Evolutionary conservation across 768 basidiomycete species (phyloP).

Genomic region (Ramaria rubella): DNA sequence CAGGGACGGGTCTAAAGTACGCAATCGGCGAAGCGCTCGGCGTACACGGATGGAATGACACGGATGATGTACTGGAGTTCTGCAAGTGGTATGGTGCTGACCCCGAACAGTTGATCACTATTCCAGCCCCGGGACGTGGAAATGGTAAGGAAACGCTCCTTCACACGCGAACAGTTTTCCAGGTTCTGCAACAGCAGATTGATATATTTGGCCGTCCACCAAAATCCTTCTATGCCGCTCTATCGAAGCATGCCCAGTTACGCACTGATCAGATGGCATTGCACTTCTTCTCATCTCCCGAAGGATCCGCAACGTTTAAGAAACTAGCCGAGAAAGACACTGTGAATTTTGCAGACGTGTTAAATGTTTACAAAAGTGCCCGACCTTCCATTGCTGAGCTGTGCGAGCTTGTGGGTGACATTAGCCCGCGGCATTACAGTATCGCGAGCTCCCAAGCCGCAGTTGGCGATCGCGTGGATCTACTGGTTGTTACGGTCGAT

Average conservation of each 20-base stretch:
- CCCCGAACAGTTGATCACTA: slow-evolving; percentile 69
- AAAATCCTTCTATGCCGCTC: slow-evolving; percentile 89
- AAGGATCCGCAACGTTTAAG: slow-evolving; percentile 90
- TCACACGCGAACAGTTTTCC: slow-evolving; percentile 93
- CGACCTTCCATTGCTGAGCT: slow-evolving; percentile 76
- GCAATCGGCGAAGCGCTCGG: slow-evolving; percentile 95
- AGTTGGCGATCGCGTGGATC: slow-evolving; percentile 90
- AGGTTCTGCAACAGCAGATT: slow-evolving; percentile 92
- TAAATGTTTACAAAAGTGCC: slow-evolving; percentile 71
- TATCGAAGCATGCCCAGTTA: slow-evolving; percentile 67
- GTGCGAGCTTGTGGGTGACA: slow-evolving; percentile 87
- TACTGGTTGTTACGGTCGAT: slow-evolving; percentile 93
- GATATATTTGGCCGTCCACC: slow-evolving; percentile 95
- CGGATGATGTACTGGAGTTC: slow-evolving; percentile 79
- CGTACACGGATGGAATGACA: slow-evolving; percentile 97
- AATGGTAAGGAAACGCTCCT: slow-evolving; percentile 52
- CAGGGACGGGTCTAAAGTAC: slow-evolving; percentile 90
- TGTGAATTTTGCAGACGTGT: slow-evolving; percentile 84
- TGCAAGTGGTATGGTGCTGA: slow-evolving; percentile 89
- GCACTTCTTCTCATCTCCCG: slow-evolving; percentile 88
- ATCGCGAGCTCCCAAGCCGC: slow-evolving; percentile 95
- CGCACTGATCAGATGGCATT: slow-evolving; percentile 72
- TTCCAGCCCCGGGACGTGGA: slow-evolving; percentile 48
- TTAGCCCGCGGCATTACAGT: slow-evolving; percentile 96
- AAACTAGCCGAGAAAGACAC: slow-evolving; percentile 94